Evolutionary conservation across 805 yeast genomes (phyloP), one percentile per base, ranked within the genome.

Genomic region (Suhomyces pyralidae): DNA sequence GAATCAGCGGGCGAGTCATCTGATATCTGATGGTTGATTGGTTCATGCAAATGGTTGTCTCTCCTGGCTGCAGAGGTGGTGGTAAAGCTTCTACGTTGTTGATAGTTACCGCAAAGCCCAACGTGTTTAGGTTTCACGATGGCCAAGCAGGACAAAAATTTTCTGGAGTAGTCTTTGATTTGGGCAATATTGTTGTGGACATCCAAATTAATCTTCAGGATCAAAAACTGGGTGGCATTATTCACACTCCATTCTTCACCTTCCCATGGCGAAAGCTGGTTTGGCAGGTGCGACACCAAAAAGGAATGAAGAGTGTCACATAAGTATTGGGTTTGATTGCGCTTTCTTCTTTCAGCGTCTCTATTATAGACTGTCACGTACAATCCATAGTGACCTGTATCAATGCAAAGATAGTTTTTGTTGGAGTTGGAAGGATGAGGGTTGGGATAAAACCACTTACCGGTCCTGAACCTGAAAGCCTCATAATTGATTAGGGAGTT

Each of bases 321-420:
- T 14, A 45, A 48, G 25, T 46, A 42, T 3, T 45, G 53, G 24
- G 50, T 36, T 44, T 34, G 48, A 14, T 50, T 48, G 24, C 51
- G 55, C 48, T 43, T 52, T 42, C 46, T 60, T 57, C 48, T 56
- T 47, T 56, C 67, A 38, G 59, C 66, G 50, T 75, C 79, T 42
- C 67, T 70, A 55, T 68, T 70, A 59, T 68, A 72, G 47, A 75
- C 67, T 6, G 76, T 65, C 52, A 66, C 75, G 55, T 75, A 75
- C 19, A 75, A 59, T 1, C 79, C 80, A 55, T 73, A 75, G 52
- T 75, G 80, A n/a, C 80, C 80, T 20, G 58, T 54, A 49, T 63
- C 67, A 15, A 74, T 70, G 14, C 65, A 58, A 49, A 73, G 61
- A 46, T 57, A 58, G 20, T 58, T 54, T n/a, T 53, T 55, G 24